A percentile compares a stretch with the other conserved stretches of the same genome.
Conservation (phyloP, 805 yeast genomes). For the Yarrowia sp. region DNA sequence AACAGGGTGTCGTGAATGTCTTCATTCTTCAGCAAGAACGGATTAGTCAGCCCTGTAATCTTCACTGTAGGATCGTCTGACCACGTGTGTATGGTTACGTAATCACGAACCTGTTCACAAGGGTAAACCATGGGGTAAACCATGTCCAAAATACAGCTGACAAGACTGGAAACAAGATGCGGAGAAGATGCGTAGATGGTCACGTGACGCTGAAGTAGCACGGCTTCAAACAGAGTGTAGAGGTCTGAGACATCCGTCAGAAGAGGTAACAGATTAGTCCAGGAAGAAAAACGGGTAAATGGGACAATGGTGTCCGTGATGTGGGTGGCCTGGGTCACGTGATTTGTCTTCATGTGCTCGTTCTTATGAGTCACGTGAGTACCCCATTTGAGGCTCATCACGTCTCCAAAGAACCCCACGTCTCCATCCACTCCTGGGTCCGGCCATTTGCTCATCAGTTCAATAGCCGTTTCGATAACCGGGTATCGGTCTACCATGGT, state of each 20-base stretch:
- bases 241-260: conserved; percentile 41
- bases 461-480: conserved; percentile 44
- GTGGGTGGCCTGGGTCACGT: conserved; percentile 10
- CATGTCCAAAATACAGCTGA: conserved; percentile 42
- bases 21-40: conserved; percentile 41
- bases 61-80: conserved; percentile 9
- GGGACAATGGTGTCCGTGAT: conserved; percentile 1
- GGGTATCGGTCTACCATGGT: conserved; percentile 44
- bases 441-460: conserved; percentile 45
- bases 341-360: background rate
- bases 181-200: conserved; percentile 44
- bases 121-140: conserved; percentile 43
- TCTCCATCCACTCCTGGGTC: conserved; percentile 40
- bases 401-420: conserved; percentile 23
- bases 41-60: conserved; percentile 43
- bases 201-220: conserved; percentile 42
- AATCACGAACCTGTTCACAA: conserved; percentile 42
- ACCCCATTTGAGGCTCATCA: conserved; percentile 11
- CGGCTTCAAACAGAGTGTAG: conserved; percentile 44
- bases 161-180: conserved; percentile 43
- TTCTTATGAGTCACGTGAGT: conserved; percentile 1
- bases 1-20: background rate
- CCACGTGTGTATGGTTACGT: conserved; percentile 45
- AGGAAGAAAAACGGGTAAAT: conserved; percentile 9
- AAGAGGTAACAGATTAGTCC: conserved; percentile 24